Percentiles rank a stretch among this genome's conserved stretches.
Evolutionary conservation across 495 filamentous ascomycete genomes (phyloP).

Genomic region (Penicillium daleae): DNA sequence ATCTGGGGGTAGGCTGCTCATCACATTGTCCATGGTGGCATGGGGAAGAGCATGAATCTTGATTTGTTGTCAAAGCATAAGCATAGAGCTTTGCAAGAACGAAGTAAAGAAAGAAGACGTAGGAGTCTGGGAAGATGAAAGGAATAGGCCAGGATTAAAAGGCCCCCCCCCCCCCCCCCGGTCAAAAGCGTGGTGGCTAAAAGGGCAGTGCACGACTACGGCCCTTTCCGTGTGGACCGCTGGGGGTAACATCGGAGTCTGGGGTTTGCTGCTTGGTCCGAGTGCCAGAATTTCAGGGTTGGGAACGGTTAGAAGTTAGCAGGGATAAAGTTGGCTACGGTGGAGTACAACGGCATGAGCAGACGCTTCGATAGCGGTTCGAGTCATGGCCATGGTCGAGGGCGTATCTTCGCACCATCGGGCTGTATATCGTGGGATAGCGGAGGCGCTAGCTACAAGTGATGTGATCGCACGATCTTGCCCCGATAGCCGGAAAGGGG

Average conservation of each 20-base stretch:
- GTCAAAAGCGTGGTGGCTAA: background rate
- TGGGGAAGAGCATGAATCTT: background rate
- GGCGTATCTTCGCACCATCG: background rate
- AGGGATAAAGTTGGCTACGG: background rate
- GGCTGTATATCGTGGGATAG: background rate
- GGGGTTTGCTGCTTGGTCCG: background rate
- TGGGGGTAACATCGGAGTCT: background rate
- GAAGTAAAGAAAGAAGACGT: background rate
- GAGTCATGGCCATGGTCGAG: background rate
- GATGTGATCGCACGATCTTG: background rate
- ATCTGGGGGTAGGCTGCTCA: slow-evolving; percentile 15
- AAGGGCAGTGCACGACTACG: background rate
- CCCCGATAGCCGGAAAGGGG: background rate
- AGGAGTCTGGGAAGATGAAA: background rate
- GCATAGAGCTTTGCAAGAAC: background rate
- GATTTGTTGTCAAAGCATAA: background rate
- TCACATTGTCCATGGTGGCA: slow-evolving; percentile 21
- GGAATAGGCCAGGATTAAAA: slow-evolving; percentile 8
- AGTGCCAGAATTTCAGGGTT: background rate
- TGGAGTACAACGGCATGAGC: slow-evolving; percentile 7
- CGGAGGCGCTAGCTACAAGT: background rate
- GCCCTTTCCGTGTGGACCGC: background rate
- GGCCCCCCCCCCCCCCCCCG: background rate
- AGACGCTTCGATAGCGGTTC: background rate
- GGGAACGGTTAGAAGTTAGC: background rate